Evolutionary conservation across 148 eudicot genomes (phyloP).

Genomic region (Mesembryanthemum crystallinum): DNA sequence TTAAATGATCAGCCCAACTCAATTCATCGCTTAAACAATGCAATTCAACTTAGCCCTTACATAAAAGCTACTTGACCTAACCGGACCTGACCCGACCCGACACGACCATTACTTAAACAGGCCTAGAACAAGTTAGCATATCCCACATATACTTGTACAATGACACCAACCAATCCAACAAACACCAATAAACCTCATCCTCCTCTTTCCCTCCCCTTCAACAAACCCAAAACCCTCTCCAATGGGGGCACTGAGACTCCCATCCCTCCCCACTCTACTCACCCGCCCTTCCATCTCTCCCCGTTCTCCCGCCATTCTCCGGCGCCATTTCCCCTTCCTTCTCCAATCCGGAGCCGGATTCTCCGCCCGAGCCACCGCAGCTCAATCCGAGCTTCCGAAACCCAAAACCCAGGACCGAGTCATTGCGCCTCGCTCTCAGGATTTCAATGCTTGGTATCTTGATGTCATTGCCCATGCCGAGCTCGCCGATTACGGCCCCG

Average conservation of each 20-base stretch:
- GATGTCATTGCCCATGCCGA: slow-evolving; percentile 81
- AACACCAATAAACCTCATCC: neutral
- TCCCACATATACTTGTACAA: too few relatives aligned
- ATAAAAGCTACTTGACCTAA: too few relatives aligned
- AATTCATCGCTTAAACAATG: too few relatives aligned
- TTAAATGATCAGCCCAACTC: too few relatives aligned
- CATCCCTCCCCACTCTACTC: slow-evolving; percentile 39
- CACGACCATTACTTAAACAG: too few relatives aligned
- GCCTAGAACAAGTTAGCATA: too few relatives aligned
- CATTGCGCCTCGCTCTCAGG: slow-evolving; percentile 78
- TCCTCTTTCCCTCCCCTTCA: neutral
- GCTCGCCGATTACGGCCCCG: slow-evolving; percentile 97
- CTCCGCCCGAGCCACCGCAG: slow-evolving; percentile 38
- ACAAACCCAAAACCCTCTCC: neutral
- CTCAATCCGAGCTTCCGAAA: slow-evolving; percentile 36
- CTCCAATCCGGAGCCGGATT: slow-evolving; percentile 25
- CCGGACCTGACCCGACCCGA: too few relatives aligned
- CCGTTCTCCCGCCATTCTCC: slow-evolving; percentile 31
- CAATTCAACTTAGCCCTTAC: too few relatives aligned
- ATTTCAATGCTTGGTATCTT: slow-evolving; percentile 91
- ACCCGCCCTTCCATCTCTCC: slow-evolving; percentile 32
- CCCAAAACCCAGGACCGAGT: slow-evolving; percentile 45
- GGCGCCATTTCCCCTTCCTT: slow-evolving; percentile 28
- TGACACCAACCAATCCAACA: neutral
- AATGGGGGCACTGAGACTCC: slow-evolving; percentile 67